Base-by-base conservation (phyloP, 208 protist species). In the Leishmania martiniquensis region DNA sequence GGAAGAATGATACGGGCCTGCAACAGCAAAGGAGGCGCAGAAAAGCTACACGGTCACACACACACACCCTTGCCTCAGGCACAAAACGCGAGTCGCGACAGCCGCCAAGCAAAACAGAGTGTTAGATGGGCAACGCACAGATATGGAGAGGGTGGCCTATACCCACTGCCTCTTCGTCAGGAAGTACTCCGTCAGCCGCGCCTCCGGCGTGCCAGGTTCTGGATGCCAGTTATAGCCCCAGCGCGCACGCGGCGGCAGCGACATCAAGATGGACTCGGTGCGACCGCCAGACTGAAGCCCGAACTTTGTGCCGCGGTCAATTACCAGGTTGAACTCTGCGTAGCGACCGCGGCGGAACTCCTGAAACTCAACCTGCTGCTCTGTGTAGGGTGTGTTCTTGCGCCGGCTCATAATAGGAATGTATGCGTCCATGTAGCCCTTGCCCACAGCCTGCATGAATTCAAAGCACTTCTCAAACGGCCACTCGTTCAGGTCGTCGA, bases 221-320 rank as follows among this genome's bases (percentile, higher is more conserved):
- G 85, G 85, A 34, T 77, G 69, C 78, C 78, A 88, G 63, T 85
- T 78, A 67, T 88, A 88, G 49, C 78, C 86, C 79, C 81, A 90
- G 42, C 81, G 75, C 44, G 81, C 87, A 15, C 83, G 75, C 37
- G 87, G 84, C 4, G 95, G 95, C 34, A 98, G 65, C 42, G 93
- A 97, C 87, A 98, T 95, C 72, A 98, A 87, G 72, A 98, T 97
- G 45, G 85, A 93, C 84, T 98, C 95, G 2, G 84, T 93, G 44
- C 95, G 84, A 49, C 91, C 94, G 45, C 85, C 84, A 22, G 93
- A 94, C 76, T 90, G 75, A 51, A 98, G 89, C 47, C 95, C 95
- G 75, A 98, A 98, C 78, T 96, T 92, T 25, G 95, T 98, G 62
- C 87, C 88, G 34, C 88, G 83, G 72, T 92, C 88, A 52, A 86